Base-by-base conservation (phyloP, 768 basidiomycete species). In the Rhodotorula toruloides region DNA sequence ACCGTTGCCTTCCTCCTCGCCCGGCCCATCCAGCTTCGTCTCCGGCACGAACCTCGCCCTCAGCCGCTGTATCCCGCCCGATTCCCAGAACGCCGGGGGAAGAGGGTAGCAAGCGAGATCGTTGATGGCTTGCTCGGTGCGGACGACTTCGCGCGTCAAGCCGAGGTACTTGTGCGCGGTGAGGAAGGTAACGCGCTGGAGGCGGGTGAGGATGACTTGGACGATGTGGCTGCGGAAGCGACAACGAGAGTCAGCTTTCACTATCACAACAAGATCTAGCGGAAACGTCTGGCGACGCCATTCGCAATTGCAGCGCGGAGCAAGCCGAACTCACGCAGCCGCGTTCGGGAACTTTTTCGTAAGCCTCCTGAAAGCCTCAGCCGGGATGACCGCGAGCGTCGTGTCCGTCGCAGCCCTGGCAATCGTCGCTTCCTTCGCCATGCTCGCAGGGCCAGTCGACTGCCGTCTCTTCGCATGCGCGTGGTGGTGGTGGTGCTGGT, bases 341-440 rank as follows among this genome's bases (percentile, higher is more conserved):
- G 96, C 92, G 74, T 98, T 98, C 0, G 96, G 96, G 73, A 88
- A 96, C 76, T 94, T 92, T 79, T 93, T 90, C 5, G 94, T 97
- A 46, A 99, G 80, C 55, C 92, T 82, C 61, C 88, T 82, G 79
- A 99, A 99, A 8, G 94, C 96, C 77, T 97, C 92, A 4, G 96
- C 94, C 32, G 96, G 96, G 61, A 99, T 98, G 16, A 99, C 94
- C n/a, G 94, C 96, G 27, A 99, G 80, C 3, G 96, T 98, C 9
- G 89, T 89, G 74, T 99, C 96, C 59, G 90, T 88, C 9, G 87
- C 87, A 12, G 96, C 96, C 43, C 94, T 83, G n/a, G 92, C 93
- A 29, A 98, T 85, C 9, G 88, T 85, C 9, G 88, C 88, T 73
- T 85, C 83, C 73, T 84, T 84, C 49, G 44, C 44, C 21, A 46